Conservation (phyloP, 2,329 filamentous ascomycete genomes). For the Colletotrichum trifolii region DNA sequence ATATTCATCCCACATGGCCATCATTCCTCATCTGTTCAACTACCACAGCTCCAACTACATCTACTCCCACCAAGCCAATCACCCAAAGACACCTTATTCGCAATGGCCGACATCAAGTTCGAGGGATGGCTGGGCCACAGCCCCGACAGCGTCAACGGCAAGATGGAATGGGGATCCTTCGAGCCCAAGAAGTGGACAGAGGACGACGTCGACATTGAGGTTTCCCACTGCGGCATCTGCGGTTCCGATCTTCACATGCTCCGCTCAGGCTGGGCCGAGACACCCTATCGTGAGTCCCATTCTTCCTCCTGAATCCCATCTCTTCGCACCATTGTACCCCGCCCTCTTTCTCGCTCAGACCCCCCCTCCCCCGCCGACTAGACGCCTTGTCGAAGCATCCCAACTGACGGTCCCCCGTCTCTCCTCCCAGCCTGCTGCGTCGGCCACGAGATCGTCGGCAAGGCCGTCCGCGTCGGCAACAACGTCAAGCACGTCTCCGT, state of each 20-base stretch:
- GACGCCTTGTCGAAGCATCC: neutral
- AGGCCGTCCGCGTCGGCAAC: conserved; percentile 63
- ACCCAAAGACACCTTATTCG: neutral
- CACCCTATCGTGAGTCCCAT: conserved; percentile 50
- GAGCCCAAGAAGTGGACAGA: conserved; percentile 75
- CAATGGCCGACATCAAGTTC: conserved; percentile 57
- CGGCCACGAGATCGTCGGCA: conserved; percentile 74
- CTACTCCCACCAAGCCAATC: neutral
- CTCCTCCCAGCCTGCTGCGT: conserved; percentile 58
- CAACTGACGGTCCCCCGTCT: neutral
- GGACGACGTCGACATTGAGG: conserved; percentile 72
- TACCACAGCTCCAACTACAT: neutral
- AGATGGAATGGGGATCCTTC: conserved; percentile 66
- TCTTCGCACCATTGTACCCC: conserved; percentile 7
- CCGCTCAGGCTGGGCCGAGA: conserved; percentile 62
- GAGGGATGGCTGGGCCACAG: conserved; percentile 62
- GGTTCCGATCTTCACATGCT: conserved; percentile 71
- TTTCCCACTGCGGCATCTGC: conserved; percentile 75
- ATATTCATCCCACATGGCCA: neutral
- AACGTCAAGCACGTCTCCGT: conserved; percentile 61
- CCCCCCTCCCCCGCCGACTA: neutral
- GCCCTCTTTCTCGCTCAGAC: neutral
- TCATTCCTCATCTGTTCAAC: too few relatives aligned
- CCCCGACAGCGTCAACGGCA: conserved; percentile 55
- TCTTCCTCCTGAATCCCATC: too few relatives aligned